Evolutionary conservation across 1,139 yeast genomes (phyloP).

Genomic region (Kurtzmaniella natalensis): DNA sequence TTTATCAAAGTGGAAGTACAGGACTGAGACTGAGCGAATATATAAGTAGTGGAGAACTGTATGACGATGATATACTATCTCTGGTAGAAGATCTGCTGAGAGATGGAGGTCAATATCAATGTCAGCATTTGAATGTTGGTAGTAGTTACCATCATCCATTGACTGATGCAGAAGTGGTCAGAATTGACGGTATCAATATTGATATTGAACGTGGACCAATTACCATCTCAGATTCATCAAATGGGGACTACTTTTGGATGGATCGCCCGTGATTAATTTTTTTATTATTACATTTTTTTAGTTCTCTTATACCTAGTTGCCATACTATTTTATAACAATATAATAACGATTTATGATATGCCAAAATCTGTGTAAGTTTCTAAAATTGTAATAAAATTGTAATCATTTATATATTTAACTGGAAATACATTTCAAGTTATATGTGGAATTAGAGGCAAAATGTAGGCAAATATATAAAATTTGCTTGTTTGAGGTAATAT

Average conservation of each 20-base stretch:
- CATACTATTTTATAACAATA: too few relatives aligned
- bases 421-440: too few relatives aligned
- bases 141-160: constrained; percentile 14
- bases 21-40: too few relatives aligned
- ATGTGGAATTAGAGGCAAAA: too few relatives aligned
- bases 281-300: not conserved
- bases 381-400: too few relatives aligned
- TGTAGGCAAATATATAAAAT: too few relatives aligned
- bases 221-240: constrained; percentile 7
- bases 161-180: constrained; percentile 20
- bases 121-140: not conserved
- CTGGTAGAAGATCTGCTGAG: constrained; percentile 9
- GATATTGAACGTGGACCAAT: constrained; percentile 7
- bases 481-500: too few relatives aligned
- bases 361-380: too few relatives aligned
- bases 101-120: not conserved
- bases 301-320: too few relatives aligned
- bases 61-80: constrained; percentile 19
- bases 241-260: constrained; percentile 7
- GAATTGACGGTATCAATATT: constrained; percentile 13
- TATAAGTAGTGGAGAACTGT: constrained; percentile 5
- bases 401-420: too few relatives aligned
- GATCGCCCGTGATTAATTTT: not conserved
- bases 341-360: constrained; percentile 1
- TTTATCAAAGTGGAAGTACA: constrained; percentile 6